Evolutionary conservation across 164 flowering plant genomes (phyloP).

Genomic region (Chimonanthus praecox): DNA sequence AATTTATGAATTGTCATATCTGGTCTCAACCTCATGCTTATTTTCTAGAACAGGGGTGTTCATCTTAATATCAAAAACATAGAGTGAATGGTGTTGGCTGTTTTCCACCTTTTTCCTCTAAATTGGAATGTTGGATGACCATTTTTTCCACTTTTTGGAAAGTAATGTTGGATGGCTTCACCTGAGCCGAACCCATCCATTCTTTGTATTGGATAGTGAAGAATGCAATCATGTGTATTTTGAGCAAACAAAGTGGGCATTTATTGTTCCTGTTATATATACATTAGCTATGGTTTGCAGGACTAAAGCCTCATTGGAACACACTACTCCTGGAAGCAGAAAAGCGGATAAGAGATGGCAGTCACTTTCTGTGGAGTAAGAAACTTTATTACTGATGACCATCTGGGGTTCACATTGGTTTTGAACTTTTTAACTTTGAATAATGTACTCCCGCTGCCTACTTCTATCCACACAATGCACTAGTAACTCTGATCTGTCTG

Average conservation of each 20-base stretch:
- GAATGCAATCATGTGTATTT: background rate
- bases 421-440: background rate
- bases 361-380: conserved; percentile 36
- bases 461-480: background rate
- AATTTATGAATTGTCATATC: background rate
- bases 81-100: too few relatives aligned
- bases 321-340: conserved; percentile 26
- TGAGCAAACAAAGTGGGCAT: background rate
- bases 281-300: conserved; percentile 22
- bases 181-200: background rate
- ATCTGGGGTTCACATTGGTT: background rate
- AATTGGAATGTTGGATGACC: background rate
- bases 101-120: too few relatives aligned
- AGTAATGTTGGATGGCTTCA: too few relatives aligned
- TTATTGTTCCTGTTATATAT: background rate
- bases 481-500: background rate
- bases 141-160: background rate
- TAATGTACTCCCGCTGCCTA: background rate
- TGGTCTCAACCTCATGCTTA: background rate
- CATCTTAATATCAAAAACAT: too few relatives aligned
- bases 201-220: background rate
- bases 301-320: conserved; percentile 20
- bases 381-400: conserved; percentile 4
- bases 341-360: conserved; percentile 25
- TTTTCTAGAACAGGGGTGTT: too few relatives aligned